Evolutionary conservation across 2,329 filamentous ascomycete species (phyloP).

Genomic region (Tolypocladium ovalisporum): DNA sequence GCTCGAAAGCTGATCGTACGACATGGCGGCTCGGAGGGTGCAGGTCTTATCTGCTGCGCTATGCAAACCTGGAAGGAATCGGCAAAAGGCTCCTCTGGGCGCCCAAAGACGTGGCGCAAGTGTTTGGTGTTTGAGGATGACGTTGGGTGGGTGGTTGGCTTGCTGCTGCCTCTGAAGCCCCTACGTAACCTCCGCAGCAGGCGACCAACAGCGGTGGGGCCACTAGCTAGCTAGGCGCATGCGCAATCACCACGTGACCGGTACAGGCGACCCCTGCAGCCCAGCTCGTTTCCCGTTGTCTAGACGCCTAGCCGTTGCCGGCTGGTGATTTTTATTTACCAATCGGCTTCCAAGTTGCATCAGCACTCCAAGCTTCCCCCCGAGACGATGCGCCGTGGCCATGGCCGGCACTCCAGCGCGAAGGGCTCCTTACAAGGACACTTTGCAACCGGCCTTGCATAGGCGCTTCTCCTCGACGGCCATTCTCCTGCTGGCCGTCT

Average conservation of each 20-base stretch:
- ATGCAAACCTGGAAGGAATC: neutral
- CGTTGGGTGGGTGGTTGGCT: neutral
- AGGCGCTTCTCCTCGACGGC: constrained; percentile 74
- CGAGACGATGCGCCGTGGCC: constrained; percentile 33
- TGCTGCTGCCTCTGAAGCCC: constrained; percentile 10
- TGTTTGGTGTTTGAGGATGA: neutral
- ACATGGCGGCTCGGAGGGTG: constrained; percentile 46
- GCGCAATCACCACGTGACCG: constrained; percentile 18
- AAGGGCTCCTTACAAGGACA: constrained; percentile 68
- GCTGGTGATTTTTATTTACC: constrained; percentile 24
- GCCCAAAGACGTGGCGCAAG: neutral
- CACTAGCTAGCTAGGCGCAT: neutral
- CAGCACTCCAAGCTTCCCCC: constrained; percentile 7
- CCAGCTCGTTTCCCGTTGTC: constrained; percentile 7
- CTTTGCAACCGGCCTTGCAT: constrained; percentile 80
- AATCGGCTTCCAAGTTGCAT: neutral
- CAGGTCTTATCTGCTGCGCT: neutral
- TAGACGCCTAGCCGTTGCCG: constrained; percentile 13
- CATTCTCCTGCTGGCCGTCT: constrained; percentile 55
- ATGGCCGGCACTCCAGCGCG: constrained; percentile 45
- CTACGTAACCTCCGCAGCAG: constrained; percentile 15
- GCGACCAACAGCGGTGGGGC: neutral
- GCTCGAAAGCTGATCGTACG: constrained; percentile 76
- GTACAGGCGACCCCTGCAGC: constrained; percentile 1
- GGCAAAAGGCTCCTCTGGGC: neutral